These are phyloP conservation scores for Cryptococcus sp. DNA, from an alignment of 1,284 basidiomycete genomes.

Conservation along the genomic window DNA sequence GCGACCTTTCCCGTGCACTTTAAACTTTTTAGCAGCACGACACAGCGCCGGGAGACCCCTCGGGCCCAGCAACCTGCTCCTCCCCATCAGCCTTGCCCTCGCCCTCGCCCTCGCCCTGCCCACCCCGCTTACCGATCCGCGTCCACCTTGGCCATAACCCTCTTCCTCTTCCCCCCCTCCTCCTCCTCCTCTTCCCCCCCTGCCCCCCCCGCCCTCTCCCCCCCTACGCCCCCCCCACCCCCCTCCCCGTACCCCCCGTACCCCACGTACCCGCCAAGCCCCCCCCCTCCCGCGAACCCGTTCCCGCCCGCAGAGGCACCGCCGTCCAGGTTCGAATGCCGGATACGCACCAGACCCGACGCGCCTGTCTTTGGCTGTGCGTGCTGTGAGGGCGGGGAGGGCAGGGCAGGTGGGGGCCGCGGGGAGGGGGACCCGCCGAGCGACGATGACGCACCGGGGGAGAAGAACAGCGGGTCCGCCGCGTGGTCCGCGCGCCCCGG, in stretches of 20 bases:
- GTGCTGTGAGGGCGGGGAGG: too few relatives aligned
- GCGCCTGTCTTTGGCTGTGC: too few relatives aligned
- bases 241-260: neutral
- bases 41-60: conserved; percentile 75
- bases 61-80: conserved; percentile 58
- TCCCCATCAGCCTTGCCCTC: neutral
- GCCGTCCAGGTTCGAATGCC: too few relatives aligned
- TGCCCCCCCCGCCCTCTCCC: conserved; percentile 8
- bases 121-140: conserved; percentile 57
- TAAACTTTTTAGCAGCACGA: conserved; percentile 68
- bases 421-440: neutral
- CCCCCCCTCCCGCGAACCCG: neutral
- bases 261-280: neutral
- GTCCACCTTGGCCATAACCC: conserved; percentile 62
- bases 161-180: conserved; percentile 53
- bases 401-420: too few relatives aligned
- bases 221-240: conserved; percentile 4
- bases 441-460: conserved; percentile 21
- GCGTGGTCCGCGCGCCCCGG: conserved; percentile 7
- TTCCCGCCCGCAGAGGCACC: too few relatives aligned
- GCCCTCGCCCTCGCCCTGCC: too few relatives aligned
- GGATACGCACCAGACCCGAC: too few relatives aligned
- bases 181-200: conserved; percentile 35
- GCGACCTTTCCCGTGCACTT: conserved; percentile 77
- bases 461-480: conserved; percentile 33